Conservation (phyloP, 768 basidiomycete genomes). For the Boletus vinaceobasis region DNA sequence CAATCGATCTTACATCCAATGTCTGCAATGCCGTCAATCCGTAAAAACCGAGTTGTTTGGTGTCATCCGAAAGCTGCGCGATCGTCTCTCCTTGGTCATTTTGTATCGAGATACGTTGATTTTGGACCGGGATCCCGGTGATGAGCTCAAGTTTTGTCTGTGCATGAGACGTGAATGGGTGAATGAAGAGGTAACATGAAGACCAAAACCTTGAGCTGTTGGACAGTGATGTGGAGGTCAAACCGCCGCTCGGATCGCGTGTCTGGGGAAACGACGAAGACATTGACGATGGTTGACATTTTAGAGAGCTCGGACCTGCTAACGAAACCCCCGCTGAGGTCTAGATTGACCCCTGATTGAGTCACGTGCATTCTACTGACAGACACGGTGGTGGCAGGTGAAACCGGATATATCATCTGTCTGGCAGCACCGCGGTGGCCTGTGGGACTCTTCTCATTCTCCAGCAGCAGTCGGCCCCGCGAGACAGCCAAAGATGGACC, state of each 20-base stretch:
- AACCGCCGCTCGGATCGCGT: slow-evolving; percentile 87
- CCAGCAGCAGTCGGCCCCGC: background rate
- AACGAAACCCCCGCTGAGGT: background rate
- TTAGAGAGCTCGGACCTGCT: background rate
- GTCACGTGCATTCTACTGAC: slow-evolving; percentile 1
- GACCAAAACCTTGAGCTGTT: slow-evolving; percentile 71
- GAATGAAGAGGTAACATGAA: background rate
- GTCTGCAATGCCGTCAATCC: slow-evolving; percentile 74
- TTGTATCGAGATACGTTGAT: slow-evolving; percentile 66
- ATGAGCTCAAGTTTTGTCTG: slow-evolving; percentile 83
- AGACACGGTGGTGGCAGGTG: background rate
- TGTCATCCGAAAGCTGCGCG: slow-evolving; percentile 61
- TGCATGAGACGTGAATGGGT: background rate
- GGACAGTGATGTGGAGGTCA: slow-evolving; percentile 70
- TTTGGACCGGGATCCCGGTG: slow-evolving; percentile 80
- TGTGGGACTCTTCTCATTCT: background rate
- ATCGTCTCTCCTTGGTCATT: slow-evolving; percentile 53
- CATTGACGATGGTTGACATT: slow-evolving; percentile 51
- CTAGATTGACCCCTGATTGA: background rate
- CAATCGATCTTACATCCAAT: slow-evolving; percentile 57
- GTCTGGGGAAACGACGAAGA: slow-evolving; percentile 83
- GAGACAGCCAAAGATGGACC: slow-evolving; percentile 30
- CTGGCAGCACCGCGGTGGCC: background rate
- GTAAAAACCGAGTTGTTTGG: slow-evolving; percentile 68
- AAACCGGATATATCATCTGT: slow-evolving; percentile 1